phyloP scores from a whole-genome alignment of 768 basidiomycete genomes.

The Mycena albidolilacea region DNA sequence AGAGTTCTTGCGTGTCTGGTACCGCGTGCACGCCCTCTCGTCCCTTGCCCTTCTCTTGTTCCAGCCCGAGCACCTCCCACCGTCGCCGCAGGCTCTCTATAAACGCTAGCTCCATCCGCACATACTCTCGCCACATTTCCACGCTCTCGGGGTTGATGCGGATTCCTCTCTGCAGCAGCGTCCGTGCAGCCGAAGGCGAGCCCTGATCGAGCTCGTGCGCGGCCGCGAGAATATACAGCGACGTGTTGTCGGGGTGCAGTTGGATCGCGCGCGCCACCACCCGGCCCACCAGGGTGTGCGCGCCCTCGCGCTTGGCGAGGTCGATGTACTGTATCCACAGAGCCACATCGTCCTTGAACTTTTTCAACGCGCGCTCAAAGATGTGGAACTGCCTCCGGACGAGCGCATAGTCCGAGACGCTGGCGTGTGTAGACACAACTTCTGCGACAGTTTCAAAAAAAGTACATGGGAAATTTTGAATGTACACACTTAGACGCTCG shows the following conservation, averaged over 20 bases:
- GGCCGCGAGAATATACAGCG: conserved; percentile 88
- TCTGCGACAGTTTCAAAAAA: conserved; percentile 47
- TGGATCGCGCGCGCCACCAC: conserved; percentile 90
- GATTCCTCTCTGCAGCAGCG: conserved; percentile 88
- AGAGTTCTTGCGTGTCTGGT: conserved; percentile 51
- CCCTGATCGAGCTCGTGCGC: conserved; percentile 83
- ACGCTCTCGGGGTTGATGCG: conserved; percentile 80
- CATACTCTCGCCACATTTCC: conserved; percentile 91
- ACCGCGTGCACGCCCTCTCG: conserved; percentile 46
- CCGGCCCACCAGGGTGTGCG: conserved; percentile 83
- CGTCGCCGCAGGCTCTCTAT: conserved; percentile 84
- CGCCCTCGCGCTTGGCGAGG: conserved; percentile 85
- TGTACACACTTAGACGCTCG: conserved; percentile 74
- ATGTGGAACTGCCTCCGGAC: conserved; percentile 90
- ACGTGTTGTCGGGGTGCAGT: conserved; percentile 84
- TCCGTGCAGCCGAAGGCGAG: conserved; percentile 85
- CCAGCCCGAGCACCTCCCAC: conserved; percentile 86
- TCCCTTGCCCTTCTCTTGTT: conserved; percentile 48
- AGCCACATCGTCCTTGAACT: conserved; percentile 89
- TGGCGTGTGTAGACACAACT: conserved; percentile 63
- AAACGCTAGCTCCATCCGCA: conserved; percentile 91
- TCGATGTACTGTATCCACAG: conserved; percentile 94
- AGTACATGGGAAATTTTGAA: conserved; percentile 2
- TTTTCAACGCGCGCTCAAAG: conserved; percentile 90
- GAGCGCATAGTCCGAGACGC: conserved; percentile 88